Evolutionary conservation across 306 rosid species (phyloP).

Genomic region (Casuarina glauca): DNA sequence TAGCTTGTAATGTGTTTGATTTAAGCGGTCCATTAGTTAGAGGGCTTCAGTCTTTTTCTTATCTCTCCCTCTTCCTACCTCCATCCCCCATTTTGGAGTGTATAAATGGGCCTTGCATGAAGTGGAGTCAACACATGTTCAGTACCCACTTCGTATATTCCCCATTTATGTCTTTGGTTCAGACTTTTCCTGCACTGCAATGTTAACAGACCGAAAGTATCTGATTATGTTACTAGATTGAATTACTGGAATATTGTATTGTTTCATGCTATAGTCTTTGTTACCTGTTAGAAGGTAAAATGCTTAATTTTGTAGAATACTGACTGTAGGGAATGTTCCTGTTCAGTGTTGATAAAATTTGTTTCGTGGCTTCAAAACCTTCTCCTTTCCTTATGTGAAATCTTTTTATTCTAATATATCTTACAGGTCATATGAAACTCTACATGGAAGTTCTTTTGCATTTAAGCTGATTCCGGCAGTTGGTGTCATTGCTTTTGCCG

Average conservation of each 20-base stretch:
- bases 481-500: conserved; percentile 85
- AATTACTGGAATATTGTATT: not conserved
- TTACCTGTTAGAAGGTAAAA: too few relatives aligned
- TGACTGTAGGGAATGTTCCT: not conserved
- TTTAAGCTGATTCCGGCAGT: conserved; percentile 71
- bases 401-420: conserved; percentile 11
- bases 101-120: not conserved
- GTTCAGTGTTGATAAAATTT: conserved; percentile 17
- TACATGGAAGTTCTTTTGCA: conserved; percentile 56
- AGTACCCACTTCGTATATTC: not conserved
- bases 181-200: not conserved
- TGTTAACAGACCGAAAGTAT: not conserved
- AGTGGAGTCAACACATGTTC: not conserved
- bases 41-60: conserved; percentile 5
- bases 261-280: too few relatives aligned
- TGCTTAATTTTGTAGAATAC: too few relatives aligned
- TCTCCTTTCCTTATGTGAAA: conserved; percentile 9
- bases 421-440: conserved; percentile 66
- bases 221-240: not conserved
- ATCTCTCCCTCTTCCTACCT: conserved; percentile 4
- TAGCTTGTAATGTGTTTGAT: conserved; percentile 27
- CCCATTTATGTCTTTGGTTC: not conserved
- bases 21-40: not conserved
- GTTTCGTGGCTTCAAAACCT: conserved; percentile 9
- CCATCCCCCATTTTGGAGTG: not conserved